Evolutionary conservation across 805 yeast genomes (phyloP).

Genomic region (Naumovozyma baii): DNA sequence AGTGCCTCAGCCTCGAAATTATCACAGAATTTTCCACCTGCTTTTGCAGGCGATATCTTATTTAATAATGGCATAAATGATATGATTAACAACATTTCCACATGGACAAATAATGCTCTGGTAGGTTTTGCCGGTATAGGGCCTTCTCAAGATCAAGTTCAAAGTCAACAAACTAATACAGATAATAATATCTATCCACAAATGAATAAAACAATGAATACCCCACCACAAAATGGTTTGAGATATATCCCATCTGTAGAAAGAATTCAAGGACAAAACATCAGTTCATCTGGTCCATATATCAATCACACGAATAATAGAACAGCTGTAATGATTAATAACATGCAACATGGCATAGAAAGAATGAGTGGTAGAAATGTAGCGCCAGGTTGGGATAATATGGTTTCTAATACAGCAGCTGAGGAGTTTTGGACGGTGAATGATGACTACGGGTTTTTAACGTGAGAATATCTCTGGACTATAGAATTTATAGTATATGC

Average conservation of each 20-base stretch:
- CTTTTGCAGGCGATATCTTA: slow-evolving; percentile 12
- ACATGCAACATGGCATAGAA: not conserved
- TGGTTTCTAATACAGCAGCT: slow-evolving; percentile 20
- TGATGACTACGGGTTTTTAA: slow-evolving; percentile 40
- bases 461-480: slow-evolving; percentile 24
- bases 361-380: not conserved
- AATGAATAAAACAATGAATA: slow-evolving; percentile 19
- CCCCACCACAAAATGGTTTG: not conserved
- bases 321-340: not conserved
- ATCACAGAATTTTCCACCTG: not conserved
- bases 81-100: slow-evolving; percentile 52
- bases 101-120: slow-evolving; percentile 39
- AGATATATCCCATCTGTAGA: not conserved
- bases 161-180: not conserved
- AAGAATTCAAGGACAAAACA: not conserved
- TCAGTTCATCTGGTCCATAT: too few relatives aligned
- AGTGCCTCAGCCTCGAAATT: not conserved
- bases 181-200: too few relatives aligned
- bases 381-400: slow-evolving; percentile 1
- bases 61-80: slow-evolving; percentile 38
- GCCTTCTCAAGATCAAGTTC: not conserved
- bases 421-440: slow-evolving; percentile 43
- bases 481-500: too few relatives aligned
- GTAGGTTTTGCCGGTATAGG: slow-evolving; percentile 9
- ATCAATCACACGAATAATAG: too few relatives aligned